Percentiles rank a stretch among this genome's conserved stretches.
These are phyloP conservation scores for Dorcoceras hygrometricum DNA, from an alignment of 257 asterid species.

Conservation along the genomic window DNA sequence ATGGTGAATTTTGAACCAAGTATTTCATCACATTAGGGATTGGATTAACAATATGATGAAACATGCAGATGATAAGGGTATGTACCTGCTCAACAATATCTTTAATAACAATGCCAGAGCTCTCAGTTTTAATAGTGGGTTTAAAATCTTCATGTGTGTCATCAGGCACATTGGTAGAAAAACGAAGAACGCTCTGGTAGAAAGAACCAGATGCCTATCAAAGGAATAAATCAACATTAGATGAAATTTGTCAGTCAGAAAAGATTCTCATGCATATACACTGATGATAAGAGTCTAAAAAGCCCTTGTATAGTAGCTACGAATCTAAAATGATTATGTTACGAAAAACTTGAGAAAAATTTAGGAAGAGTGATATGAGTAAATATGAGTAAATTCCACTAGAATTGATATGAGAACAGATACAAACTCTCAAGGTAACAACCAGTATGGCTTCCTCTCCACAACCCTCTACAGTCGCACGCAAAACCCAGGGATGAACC, in stretches of 20 bases:
- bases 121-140: slow-evolving; percentile 62
- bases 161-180: slow-evolving; percentile 56
- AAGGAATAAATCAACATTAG: slow-evolving; percentile 19
- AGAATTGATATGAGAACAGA: too few relatives aligned
- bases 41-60: slow-evolving; percentile 2
- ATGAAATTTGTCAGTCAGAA: slow-evolving; percentile 11
- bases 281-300: background rate
- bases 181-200: slow-evolving; percentile 36
- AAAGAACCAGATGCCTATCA: slow-evolving; percentile 51
- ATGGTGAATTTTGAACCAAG: background rate
- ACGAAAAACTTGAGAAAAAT: background rate
- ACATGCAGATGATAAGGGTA: slow-evolving; percentile 10
- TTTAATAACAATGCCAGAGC: slow-evolving; percentile 52
- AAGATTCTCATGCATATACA: background rate
- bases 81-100: slow-evolving; percentile 82
- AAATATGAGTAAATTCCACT: too few relatives aligned
- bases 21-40: slow-evolving; percentile 1
- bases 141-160: slow-evolving; percentile 85
- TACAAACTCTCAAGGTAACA: too few relatives aligned
- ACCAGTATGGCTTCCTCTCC: too few relatives aligned
- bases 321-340: background rate
- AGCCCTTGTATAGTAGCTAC: background rate
- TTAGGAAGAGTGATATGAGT: background rate
- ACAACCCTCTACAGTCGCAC: too few relatives aligned
- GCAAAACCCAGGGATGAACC: too few relatives aligned